Evolutionary conservation across 163 green algal species (phyloP), one percentile per base, ranked within the genome.

Genomic region (Volvox carteri): DNA sequence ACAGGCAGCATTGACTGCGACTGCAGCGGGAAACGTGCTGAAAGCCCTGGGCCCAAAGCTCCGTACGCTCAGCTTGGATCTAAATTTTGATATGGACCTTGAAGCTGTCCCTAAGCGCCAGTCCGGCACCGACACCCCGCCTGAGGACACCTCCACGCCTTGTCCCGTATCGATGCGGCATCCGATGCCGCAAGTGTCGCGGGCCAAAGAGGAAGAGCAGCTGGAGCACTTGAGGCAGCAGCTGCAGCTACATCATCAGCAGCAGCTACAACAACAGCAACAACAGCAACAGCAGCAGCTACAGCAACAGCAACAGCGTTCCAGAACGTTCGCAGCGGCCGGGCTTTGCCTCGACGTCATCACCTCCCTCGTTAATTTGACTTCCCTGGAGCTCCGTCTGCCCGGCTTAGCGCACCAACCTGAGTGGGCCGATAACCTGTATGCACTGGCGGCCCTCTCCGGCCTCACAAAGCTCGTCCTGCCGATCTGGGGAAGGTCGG

Each of bases 311-410:
- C 72, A 58, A n/a, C 72, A 56, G 72, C 28, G 19, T 23, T 65
- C 54, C 54, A 23, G 25, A 5, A 65, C 28, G 54, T 65, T 23
- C 28, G 8, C 54, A 65, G 54, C 28, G 8, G 54, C 54, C 30
- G 23, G 48, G 18, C 37, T 19, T 48, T 48, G 35, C 30, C 67
- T 77, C 67, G 48, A 18, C 46, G 44, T 44, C 44, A 16, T 75
- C 11, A 9, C n/a, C 78, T 18, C 14, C 78, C 56, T 86, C 4
- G 72, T 28, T 14, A 48, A 5, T 6, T 19, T 86, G 12, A 41
- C 37, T n/a, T 78, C 30, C 79, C 78, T 86, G 56, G 56, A 86
- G 78, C 78, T 86, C 7, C 11, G 2, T 18, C 35, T 77, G 9
- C 68, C 68, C 35, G 35, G 11, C 37, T 16, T 54, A 2, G 37